These are phyloP conservation scores for Cerrena zonata DNA, from an alignment of 1,284 basidiomycete genomes.

Conservation along the genomic window DNA sequence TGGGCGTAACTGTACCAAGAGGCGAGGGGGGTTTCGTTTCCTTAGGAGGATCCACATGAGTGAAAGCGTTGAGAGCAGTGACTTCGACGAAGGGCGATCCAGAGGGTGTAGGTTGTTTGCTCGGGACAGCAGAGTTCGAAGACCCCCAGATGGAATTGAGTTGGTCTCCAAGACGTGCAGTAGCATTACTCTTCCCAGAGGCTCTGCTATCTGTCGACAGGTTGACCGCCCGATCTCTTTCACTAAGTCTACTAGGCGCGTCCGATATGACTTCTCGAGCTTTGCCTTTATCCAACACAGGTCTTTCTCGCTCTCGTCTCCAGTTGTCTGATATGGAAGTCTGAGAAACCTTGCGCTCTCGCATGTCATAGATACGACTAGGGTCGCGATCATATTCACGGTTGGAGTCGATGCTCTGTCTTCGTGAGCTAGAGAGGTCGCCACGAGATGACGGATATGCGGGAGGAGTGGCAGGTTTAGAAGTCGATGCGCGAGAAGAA, in stretches of 20 bases:
- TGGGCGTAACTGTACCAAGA: slow-evolving; percentile 2
- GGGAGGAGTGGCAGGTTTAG: slow-evolving; percentile 15
- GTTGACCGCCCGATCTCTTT: slow-evolving; percentile 24
- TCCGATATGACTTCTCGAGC: slow-evolving; percentile 19
- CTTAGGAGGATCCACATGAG: slow-evolving; percentile 1
- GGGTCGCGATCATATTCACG: slow-evolving; percentile 16
- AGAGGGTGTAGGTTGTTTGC: slow-evolving; percentile 18
- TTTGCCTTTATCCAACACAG: slow-evolving; percentile 23
- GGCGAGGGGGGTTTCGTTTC: slow-evolving; percentile 6
- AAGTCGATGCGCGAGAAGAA: slow-evolving; percentile 21
- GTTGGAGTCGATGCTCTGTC: slow-evolving; percentile 12
- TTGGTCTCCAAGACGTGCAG: slow-evolving; percentile 25
- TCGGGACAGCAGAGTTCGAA: slow-evolving; percentile 11
- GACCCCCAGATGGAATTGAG: slow-evolving; percentile 30
- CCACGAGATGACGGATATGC: slow-evolving; percentile 12
- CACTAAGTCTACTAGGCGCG: slow-evolving; percentile 16
- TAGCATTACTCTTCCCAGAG: slow-evolving; percentile 25
- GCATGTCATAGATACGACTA: not conserved
- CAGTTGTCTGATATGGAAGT: not conserved
- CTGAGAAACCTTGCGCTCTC: not conserved
- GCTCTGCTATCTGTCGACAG: slow-evolving; percentile 25
- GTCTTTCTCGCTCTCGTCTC: not conserved
- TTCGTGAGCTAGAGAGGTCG: slow-evolving; percentile 16
- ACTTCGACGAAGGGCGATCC: slow-evolving; percentile 20
- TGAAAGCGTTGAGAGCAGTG: slow-evolving; percentile 14